A percentile compares a stretch with the other conserved stretches of the same genome.
Conservation (phyloP, 2,329 filamentous ascomycete species). For the Cladobotryum protrusum region DNA sequence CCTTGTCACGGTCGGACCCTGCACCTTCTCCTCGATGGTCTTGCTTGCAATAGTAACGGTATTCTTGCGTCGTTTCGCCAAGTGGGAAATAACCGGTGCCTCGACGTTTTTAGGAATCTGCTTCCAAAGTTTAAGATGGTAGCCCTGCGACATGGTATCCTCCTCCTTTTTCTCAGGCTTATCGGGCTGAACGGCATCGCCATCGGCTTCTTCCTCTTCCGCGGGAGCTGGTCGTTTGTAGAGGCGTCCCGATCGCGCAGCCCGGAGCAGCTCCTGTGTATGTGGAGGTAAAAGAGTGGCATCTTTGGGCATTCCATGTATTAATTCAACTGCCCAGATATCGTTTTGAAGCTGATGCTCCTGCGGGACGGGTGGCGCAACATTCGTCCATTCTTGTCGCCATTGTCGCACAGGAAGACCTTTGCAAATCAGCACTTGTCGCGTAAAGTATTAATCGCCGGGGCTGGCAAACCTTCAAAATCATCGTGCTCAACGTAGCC, state of each 20-base stretch:
- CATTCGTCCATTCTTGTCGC: slow-evolving; percentile 63
- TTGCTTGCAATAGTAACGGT: slow-evolving; percentile 52
- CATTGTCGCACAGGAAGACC: slow-evolving; percentile 89
- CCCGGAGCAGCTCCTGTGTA: slow-evolving; percentile 75
- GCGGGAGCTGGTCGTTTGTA: slow-evolving; percentile 64
- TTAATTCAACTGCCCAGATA: slow-evolving; percentile 68
- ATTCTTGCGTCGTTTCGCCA: slow-evolving; percentile 57
- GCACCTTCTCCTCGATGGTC: slow-evolving; percentile 37
- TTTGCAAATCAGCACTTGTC: slow-evolving; percentile 30
- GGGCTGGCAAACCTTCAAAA: slow-evolving; percentile 43
- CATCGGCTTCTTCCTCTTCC: slow-evolving; percentile 54
- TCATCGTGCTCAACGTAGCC: slow-evolving; percentile 56
- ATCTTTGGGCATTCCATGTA: slow-evolving; percentile 79
- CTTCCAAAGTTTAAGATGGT: slow-evolving; percentile 55
- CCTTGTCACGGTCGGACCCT: slow-evolving; percentile 59
- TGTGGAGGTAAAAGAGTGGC: slow-evolving; percentile 69
- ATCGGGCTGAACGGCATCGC: slow-evolving; percentile 38
- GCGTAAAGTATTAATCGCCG: not conserved
- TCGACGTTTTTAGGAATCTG: slow-evolving; percentile 55
- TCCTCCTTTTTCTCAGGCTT: slow-evolving; percentile 59
- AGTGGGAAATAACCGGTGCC: slow-evolving; percentile 43
- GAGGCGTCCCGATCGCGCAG: slow-evolving; percentile 68
- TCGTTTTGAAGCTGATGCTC: slow-evolving; percentile 60
- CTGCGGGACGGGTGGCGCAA: slow-evolving; percentile 59
- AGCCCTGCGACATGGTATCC: slow-evolving; percentile 48